These are phyloP conservation scores for Lepiota venenata DNA, from an alignment of 768 basidiomycete species.

Conservation along the genomic window DNA sequence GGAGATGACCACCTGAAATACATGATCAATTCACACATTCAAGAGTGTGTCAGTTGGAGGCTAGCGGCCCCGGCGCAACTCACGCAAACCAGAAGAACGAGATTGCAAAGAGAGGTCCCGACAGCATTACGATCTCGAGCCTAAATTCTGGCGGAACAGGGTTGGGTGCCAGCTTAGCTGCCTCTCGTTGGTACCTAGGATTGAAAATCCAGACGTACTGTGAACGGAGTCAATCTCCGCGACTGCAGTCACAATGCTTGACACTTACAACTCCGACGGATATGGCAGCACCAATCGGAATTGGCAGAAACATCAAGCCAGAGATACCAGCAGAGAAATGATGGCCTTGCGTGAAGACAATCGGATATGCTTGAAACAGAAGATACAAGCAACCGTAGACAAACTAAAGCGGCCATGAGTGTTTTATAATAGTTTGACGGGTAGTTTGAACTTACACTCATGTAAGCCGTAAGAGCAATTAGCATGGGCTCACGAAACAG, in stretches of 20 bases:
- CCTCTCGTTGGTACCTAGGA: conserved; percentile 43
- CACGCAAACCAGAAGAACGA: conserved; percentile 67
- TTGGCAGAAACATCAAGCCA: conserved; percentile 59
- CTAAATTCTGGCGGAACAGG: conserved; percentile 61
- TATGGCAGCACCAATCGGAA: conserved; percentile 48
- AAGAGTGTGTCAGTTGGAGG: conserved; percentile 2
- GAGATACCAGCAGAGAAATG: conserved; percentile 48
- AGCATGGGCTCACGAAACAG: conserved; percentile 66
- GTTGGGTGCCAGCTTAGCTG: conserved; percentile 39
- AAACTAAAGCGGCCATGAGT: conserved; percentile 34
- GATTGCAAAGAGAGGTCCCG: conserved; percentile 46
- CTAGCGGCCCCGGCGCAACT: conserved; percentile 15
- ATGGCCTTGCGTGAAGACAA: conserved; percentile 53
- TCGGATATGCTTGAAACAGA: conserved; percentile 58
- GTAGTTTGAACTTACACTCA: conserved; percentile 40
- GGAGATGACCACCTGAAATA: conserved; percentile 54
- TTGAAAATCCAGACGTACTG: conserved; percentile 49
- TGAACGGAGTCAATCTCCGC: background rate
- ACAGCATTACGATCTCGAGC: conserved; percentile 44
- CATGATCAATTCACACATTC: background rate
- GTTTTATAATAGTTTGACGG: background rate
- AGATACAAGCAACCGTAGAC: conserved; percentile 62
- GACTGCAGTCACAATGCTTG: background rate
- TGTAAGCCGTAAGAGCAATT: conserved; percentile 58
- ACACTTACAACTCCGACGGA: conserved; percentile 40